Evolutionary conservation across 2,329 filamentous ascomycete genomes (phyloP).

Genomic region (Diaporthe vexans): DNA sequence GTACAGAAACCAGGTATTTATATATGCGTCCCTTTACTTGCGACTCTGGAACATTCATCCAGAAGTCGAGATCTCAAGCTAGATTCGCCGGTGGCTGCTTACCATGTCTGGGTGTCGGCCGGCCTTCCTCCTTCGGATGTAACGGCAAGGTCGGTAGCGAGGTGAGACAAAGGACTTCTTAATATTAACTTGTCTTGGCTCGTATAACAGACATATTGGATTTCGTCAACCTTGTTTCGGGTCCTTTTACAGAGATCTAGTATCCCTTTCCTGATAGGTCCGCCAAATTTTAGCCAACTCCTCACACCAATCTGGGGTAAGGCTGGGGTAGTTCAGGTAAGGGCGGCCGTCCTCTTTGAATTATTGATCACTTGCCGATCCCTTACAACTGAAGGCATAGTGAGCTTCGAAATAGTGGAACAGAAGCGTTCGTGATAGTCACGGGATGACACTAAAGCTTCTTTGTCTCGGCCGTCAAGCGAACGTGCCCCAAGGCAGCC

Average conservation of each 20-base stretch:
- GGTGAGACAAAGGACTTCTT: conserved; percentile 5
- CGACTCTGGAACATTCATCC: background rate
- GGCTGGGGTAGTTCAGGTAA: background rate
- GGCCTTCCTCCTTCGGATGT: background rate
- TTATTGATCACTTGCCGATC: conserved; percentile 2
- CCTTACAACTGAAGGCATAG: background rate
- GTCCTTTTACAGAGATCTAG: background rate
- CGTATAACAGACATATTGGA: conserved; percentile 13
- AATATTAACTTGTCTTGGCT: conserved; percentile 24
- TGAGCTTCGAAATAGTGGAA: background rate
- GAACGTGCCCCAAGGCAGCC: no score
- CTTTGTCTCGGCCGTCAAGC: background rate
- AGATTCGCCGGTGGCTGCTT: conserved; percentile 20
- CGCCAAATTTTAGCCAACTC: no score
- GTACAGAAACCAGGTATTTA: background rate
- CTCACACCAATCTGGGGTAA: background rate
- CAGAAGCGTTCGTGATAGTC: background rate
- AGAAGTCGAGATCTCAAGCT: background rate
- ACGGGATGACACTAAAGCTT: background rate
- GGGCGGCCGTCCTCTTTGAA: background rate
- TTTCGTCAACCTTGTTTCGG: conserved; percentile 8
- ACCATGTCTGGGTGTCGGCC: conserved; percentile 10
- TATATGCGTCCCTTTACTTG: background rate
- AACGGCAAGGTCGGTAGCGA: background rate
- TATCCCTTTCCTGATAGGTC: background rate